phyloP scores from a whole-genome alignment of 2,329 filamentous ascomycete species.

The Colletotrichum tofieldiae region DNA sequence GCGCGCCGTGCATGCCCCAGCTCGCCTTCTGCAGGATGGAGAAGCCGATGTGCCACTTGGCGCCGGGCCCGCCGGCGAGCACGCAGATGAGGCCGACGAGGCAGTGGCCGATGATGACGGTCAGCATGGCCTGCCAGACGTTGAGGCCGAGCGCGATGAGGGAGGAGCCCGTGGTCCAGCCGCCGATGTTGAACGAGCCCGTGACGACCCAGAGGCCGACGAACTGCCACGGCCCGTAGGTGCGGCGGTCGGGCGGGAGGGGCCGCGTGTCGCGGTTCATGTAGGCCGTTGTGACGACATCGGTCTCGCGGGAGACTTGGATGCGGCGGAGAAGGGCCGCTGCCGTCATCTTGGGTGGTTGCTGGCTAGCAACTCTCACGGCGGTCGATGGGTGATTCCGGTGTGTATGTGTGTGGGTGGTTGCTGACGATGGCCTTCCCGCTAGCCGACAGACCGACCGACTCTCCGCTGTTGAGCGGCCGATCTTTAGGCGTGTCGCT shows the following conservation, averaged over 20 bases:
- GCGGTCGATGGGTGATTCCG: background rate
- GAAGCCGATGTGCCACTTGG: slow-evolving; percentile 50
- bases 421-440: background rate
- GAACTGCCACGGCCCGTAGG: slow-evolving; percentile 52
- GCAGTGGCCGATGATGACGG: slow-evolving; percentile 46
- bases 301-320: slow-evolving; percentile 47
- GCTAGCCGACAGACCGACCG: background rate
- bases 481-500: background rate
- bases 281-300: slow-evolving; percentile 46
- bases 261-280: slow-evolving; percentile 51
- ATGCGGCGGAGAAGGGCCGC: slow-evolving; percentile 42
- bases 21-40: slow-evolving; percentile 48
- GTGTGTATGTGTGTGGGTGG: background rate
- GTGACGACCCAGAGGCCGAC: slow-evolving; percentile 53
- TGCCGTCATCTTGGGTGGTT: slow-evolving; percentile 14
- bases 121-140: slow-evolving; percentile 49
- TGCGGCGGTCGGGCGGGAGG: slow-evolving; percentile 49
- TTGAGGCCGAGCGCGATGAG: slow-evolving; percentile 50
- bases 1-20: slow-evolving; percentile 48
- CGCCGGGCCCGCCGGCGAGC: slow-evolving; percentile 47
- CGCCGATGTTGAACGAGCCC: slow-evolving; percentile 53
- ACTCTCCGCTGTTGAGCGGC: slow-evolving; percentile 7
- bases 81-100: slow-evolving; percentile 49
- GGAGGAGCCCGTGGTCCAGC: slow-evolving; percentile 52
- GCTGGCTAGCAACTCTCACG: background rate